A percentile compares a stretch with the other conserved stretches of the same genome.
Conservation (phyloP, 495 filamentous ascomycete species). For the Penicillium taxi region DNA sequence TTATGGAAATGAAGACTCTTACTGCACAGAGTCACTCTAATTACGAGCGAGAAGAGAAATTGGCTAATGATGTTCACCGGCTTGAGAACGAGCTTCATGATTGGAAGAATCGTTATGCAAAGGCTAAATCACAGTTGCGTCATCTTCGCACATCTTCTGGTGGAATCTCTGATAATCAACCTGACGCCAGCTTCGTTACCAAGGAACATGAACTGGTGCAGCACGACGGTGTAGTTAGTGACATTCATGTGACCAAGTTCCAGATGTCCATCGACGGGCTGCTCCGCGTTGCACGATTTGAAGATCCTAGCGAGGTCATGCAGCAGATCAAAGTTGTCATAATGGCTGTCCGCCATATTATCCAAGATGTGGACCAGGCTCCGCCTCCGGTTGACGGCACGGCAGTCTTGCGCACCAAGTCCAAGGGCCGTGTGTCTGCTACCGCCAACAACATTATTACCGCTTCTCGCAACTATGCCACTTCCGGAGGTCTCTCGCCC, state of each 20-base stretch:
- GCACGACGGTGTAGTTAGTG: conserved; percentile 70
- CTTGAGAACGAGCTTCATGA: conserved; percentile 76
- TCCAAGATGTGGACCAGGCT: conserved; percentile 63
- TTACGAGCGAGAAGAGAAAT: conserved; percentile 70
- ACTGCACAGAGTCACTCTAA: conserved; percentile 70
- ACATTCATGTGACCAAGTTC: conserved; percentile 89
- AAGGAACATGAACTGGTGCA: conserved; percentile 65
- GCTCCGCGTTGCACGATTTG: conserved; percentile 62
- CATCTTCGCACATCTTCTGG: conserved; percentile 72
- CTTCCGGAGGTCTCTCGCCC: conserved; percentile 75
- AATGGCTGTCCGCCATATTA: conserved; percentile 68
- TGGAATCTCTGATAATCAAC: conserved; percentile 54
- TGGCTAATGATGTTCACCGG: conserved; percentile 60
- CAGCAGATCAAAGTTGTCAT: conserved; percentile 77
- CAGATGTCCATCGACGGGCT: conserved; percentile 93
- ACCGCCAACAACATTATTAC: conserved; percentile 96
- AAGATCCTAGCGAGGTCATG: conserved; percentile 64
- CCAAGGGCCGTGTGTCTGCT: conserved; percentile 71
- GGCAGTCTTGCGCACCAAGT: conserved; percentile 47
- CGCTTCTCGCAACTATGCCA: conserved; percentile 81
- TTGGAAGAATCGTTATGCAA: conserved; percentile 85
- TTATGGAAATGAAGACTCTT: conserved; percentile 81
- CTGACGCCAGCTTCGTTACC: conserved; percentile 54
- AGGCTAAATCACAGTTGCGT: conserved; percentile 76
- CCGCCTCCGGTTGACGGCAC: conserved; percentile 30